phyloP scores from a whole-genome alignment of 2,329 filamentous ascomycete genomes.

The Calonectria henricotiae region DNA sequence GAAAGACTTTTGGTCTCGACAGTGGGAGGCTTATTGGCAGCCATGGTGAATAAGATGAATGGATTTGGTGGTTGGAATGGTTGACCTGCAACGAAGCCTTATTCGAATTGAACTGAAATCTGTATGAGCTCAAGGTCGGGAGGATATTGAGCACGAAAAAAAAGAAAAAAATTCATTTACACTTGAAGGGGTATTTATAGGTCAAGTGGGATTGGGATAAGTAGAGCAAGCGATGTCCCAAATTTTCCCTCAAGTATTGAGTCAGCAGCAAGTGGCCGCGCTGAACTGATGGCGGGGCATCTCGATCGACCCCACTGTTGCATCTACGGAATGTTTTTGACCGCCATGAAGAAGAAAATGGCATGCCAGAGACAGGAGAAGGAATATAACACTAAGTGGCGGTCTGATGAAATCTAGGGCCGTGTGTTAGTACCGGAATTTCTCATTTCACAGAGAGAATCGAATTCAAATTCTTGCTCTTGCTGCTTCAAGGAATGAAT shows the following conservation, averaged over 20 bases:
- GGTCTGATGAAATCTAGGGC: neutral
- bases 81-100: neutral
- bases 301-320: conserved; percentile 41
- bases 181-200: conserved; percentile 13
- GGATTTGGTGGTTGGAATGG: conserved; percentile 9
- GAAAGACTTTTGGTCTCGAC: conserved; percentile 84
- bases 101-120: neutral
- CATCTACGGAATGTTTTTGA: conserved; percentile 19
- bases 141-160: neutral
- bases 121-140: neutral
- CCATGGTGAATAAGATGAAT: conserved; percentile 48
- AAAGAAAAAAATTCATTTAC: neutral
- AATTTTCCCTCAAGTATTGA: conserved; percentile 39
- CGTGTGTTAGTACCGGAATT: neutral
- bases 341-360: neutral
- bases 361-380: neutral
- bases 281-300: conserved; percentile 46
- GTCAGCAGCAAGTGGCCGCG: conserved; percentile 2
- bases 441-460: too few species aligned
- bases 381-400: too few species aligned
- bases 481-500: too few species aligned
- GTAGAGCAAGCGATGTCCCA: conserved; percentile 25
- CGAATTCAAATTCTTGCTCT: too few species aligned
- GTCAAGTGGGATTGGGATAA: neutral
- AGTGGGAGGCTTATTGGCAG: conserved; percentile 64